Evolutionary conservation across 805 yeast genomes (phyloP).

Genomic region (Candida nitratophila): DNA sequence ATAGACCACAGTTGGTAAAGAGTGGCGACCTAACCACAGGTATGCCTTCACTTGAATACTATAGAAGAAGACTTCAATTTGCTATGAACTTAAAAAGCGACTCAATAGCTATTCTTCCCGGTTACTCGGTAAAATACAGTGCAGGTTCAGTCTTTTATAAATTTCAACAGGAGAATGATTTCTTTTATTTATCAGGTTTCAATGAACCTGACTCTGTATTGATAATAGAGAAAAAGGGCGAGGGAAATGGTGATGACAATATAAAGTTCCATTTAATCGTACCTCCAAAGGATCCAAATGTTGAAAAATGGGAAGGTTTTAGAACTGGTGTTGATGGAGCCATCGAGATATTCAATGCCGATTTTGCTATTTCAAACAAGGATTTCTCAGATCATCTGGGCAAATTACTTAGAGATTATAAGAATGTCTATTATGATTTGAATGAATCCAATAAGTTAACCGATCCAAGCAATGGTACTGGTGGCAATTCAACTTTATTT

Average conservation of each 20-base stretch:
- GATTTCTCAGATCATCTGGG: slow-evolving; percentile 35
- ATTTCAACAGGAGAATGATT: slow-evolving; percentile 87
- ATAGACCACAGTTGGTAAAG: slow-evolving; percentile 67
- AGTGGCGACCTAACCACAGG: slow-evolving; percentile 86
- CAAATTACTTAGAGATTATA: slow-evolving; percentile 40
- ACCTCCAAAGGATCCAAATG: slow-evolving; percentile 68
- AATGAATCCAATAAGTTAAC: slow-evolving; percentile 7
- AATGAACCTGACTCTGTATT: slow-evolving; percentile 79
- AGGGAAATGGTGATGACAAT: slow-evolving; percentile 35
- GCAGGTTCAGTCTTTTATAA: slow-evolving; percentile 89
- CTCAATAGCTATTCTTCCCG: slow-evolving; percentile 69
- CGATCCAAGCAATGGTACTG: slow-evolving; percentile 1
- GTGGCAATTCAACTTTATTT: background rate
- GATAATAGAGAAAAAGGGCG: slow-evolving; percentile 54
- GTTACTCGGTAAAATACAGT: slow-evolving; percentile 66
- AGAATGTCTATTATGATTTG: slow-evolving; percentile 49
- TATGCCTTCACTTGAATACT: slow-evolving; percentile 78
- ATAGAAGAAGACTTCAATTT: slow-evolving; percentile 56
- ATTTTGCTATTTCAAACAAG: slow-evolving; percentile 50
- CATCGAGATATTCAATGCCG: slow-evolving; percentile 80
- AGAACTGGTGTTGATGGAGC: slow-evolving; percentile 85
- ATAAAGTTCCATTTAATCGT: slow-evolving; percentile 71
- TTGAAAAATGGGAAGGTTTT: slow-evolving; percentile 94
- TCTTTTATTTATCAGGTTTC: slow-evolving; percentile 87
- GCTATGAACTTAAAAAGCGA: slow-evolving; percentile 50